phyloP scores from a whole-genome alignment of 2,329 filamentous ascomycete species.

The Penicillium paneum region DNA sequence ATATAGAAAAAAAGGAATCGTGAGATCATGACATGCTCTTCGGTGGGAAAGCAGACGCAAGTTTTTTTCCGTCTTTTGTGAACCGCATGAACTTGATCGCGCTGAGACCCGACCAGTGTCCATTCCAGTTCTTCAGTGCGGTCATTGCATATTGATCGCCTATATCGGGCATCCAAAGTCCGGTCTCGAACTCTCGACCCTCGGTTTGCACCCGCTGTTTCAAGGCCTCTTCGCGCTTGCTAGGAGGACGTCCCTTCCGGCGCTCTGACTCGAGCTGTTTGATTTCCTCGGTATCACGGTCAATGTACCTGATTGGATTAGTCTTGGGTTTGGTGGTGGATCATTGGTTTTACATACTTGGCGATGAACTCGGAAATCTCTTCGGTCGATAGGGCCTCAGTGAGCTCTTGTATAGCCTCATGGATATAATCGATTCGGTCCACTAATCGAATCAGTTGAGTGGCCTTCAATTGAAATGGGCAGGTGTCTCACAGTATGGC shows the following conservation, averaged over 20 bases:
- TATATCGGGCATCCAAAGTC: slow-evolving; percentile 79
- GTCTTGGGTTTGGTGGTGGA: neutral
- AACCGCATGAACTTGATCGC: slow-evolving; percentile 75
- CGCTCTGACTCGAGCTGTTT: slow-evolving; percentile 55
- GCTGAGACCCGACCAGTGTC: slow-evolving; percentile 76
- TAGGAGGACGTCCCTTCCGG: slow-evolving; percentile 76
- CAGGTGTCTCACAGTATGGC: slow-evolving; percentile 59
- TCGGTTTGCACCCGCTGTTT: slow-evolving; percentile 68
- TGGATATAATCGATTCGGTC: slow-evolving; percentile 70
- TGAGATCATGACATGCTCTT: slow-evolving; percentile 50
- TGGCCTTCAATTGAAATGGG: neutral
- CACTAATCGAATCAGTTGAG: slow-evolving; percentile 46
- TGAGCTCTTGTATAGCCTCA: slow-evolving; percentile 49
- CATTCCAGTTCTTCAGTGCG: slow-evolving; percentile 71
- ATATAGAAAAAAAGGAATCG: slow-evolving; percentile 14
- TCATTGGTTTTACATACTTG: slow-evolving; percentile 47
- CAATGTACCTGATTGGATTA: slow-evolving; percentile 33
- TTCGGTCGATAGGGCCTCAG: slow-evolving; percentile 34
- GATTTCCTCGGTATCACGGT: slow-evolving; percentile 38
- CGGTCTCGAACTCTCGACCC: slow-evolving; percentile 74
- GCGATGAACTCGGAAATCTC: slow-evolving; percentile 53
- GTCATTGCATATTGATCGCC: slow-evolving; percentile 62
- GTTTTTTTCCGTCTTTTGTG: slow-evolving; percentile 60
- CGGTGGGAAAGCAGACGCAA: slow-evolving; percentile 76
- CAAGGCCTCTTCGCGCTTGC: slow-evolving; percentile 71